Percentiles rank a stretch among this genome's conserved stretches.
Conservation (phyloP, 768 basidiomycete species). For the Leccinum barrowsii region DNA sequence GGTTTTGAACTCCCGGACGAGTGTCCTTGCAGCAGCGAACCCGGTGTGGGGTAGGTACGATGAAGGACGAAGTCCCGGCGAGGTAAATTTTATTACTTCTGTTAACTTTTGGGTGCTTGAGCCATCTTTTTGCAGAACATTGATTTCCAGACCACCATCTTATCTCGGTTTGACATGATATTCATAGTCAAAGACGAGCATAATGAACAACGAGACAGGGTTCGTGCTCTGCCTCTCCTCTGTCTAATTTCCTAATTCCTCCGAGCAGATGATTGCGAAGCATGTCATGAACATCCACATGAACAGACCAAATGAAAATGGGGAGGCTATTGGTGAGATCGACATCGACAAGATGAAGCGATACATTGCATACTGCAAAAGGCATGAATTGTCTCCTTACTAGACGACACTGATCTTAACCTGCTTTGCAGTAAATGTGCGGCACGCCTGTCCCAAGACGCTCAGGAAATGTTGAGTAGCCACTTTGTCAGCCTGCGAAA, state of each 20-base stretch:
- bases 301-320: conserved; percentile 79
- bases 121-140: conserved; percentile 58
- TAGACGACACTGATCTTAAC: conserved; percentile 1
- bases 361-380: conserved; percentile 94
- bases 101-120: neutral
- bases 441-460: conserved; percentile 87
- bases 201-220: conserved; percentile 88
- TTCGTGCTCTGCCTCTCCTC: conserved; percentile 30
- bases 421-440: conserved; percentile 77
- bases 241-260: neutral
- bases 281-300: conserved; percentile 99
- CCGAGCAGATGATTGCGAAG: conserved; percentile 81
- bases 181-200: conserved; percentile 99
- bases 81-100: conserved; percentile 44
- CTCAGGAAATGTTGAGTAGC: conserved; percentile 93
- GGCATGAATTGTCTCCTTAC: conserved; percentile 42
- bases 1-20: conserved; percentile 92
- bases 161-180: conserved; percentile 99
- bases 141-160: conserved; percentile 95
- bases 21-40: conserved; percentile 95
- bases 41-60: conserved; percentile 98
- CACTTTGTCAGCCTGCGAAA: conserved; percentile 92
- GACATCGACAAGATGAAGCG: conserved; percentile 98
- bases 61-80: conserved; percentile 92
- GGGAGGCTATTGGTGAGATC: conserved; percentile 80